Conservation (phyloP, 2,329 filamentous ascomycete species). For the Raffaelea deltoideospora region DNA sequence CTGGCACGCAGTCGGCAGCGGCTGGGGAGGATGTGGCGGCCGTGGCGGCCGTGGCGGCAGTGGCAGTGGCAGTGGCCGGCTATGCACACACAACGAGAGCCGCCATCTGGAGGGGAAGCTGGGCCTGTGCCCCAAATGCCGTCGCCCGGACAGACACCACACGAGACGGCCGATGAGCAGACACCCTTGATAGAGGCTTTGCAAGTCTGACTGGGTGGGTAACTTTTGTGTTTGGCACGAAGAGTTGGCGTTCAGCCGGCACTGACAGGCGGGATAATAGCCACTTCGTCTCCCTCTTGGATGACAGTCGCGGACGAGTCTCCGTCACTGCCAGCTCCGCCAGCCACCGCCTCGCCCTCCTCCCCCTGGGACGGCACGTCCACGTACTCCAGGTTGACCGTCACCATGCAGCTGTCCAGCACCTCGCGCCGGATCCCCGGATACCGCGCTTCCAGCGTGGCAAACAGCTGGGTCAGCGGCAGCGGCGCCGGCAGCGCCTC, state of each 20-base stretch:
- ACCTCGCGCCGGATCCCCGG: constrained; percentile 54
- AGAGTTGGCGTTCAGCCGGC: constrained; percentile 47
- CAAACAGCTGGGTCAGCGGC: constrained; percentile 45
- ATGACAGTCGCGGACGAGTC: constrained; percentile 31
- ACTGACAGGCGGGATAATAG: constrained; percentile 77
- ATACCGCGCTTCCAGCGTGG: constrained; percentile 53
- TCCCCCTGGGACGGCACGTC: too few species aligned
- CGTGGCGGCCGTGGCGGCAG: not conserved
- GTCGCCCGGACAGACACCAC: too few species aligned
- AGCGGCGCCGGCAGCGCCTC: constrained; percentile 55
- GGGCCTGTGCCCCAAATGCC: too few species aligned
- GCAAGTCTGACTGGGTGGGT: too few species aligned
- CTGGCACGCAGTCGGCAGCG: not conserved
- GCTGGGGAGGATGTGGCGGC: not conserved
- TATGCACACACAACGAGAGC: too few species aligned
- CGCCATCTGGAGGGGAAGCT: too few species aligned
- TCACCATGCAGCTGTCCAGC: constrained; percentile 58
- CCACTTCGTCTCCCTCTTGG: constrained; percentile 65
- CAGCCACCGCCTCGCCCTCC: constrained; percentile 21
- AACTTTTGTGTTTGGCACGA: too few species aligned
- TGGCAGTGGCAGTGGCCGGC: not conserved
- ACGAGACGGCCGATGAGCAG: constrained; percentile 5
- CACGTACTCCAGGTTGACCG: constrained; percentile 69
- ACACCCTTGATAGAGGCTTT: constrained; percentile 11
- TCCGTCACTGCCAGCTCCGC: not conserved